Evolutionary conservation across 495 filamentous ascomycete species (phyloP).

Genomic region (Lasiosphaeris hirsuta): DNA sequence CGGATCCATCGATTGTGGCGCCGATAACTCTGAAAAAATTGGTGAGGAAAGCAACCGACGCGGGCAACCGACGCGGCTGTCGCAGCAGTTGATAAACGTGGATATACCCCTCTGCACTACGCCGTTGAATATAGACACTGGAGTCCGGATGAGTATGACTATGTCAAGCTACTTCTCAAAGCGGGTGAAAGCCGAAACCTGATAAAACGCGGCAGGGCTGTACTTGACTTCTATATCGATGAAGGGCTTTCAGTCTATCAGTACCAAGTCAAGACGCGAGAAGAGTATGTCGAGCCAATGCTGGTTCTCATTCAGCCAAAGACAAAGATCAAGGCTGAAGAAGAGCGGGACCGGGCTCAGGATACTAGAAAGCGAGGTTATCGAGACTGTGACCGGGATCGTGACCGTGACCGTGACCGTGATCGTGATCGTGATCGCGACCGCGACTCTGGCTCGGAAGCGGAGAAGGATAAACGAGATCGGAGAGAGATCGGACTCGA

Average conservation of each 20-base stretch:
- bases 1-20: not conserved
- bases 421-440: too few species aligned
- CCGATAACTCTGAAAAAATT: not conserved
- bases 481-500: too few species aligned
- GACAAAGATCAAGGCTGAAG: too few species aligned
- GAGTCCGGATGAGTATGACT: not conserved
- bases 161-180: not conserved
- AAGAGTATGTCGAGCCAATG: not conserved
- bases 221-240: not conserved
- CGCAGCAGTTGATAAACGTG: not conserved
- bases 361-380: too few species aligned
- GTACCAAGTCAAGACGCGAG: slow-evolving; percentile 1
- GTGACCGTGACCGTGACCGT: too few species aligned
- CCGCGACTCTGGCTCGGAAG: too few species aligned
- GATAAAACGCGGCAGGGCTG: not conserved
- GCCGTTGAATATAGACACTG: not conserved
- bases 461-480: too few species aligned
- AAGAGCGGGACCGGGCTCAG: too few species aligned
- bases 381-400: too few species aligned
- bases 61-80: not conserved
- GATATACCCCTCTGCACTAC: not conserved
- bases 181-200: not conserved
- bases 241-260: not conserved
- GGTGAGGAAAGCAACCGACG: too few species aligned
- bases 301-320: too few species aligned